A percentile compares a stretch with the other conserved stretches of the same genome.
Conservation (phyloP, 352 stramenopile genomes). For the Phytophthora europaea region DNA sequence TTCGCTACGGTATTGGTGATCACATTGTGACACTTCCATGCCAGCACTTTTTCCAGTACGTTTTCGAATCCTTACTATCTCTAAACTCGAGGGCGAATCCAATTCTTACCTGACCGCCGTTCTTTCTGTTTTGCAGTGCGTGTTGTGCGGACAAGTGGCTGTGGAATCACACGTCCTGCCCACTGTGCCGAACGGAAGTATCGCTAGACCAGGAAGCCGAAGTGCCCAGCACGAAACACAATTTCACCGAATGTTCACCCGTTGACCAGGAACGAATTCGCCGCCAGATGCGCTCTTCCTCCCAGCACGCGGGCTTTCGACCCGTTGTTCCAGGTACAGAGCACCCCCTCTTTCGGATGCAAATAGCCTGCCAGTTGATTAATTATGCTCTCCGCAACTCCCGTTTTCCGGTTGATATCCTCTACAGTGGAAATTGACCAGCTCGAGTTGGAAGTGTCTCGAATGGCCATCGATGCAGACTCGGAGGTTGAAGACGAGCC, state of each 20-base stretch:
- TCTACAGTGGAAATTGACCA: conserved; percentile 45
- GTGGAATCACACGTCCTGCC: conserved; percentile 89
- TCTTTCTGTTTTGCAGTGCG: conserved; percentile 47
- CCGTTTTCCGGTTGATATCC: background rate
- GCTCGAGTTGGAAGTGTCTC: conserved; percentile 40
- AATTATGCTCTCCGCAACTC: background rate
- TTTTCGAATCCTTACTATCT: conserved; percentile 10
- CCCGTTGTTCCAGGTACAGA: conserved; percentile 73
- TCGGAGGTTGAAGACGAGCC: conserved; percentile 42
- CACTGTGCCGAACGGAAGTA: conserved; percentile 84
- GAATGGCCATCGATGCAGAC: conserved; percentile 46
- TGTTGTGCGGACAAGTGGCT: conserved; percentile 89
- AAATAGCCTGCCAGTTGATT: background rate
- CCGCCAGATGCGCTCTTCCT: conserved; percentile 78
- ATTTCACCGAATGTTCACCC: conserved; percentile 81
- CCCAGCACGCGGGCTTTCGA: conserved; percentile 72
- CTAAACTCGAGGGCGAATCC: background rate
- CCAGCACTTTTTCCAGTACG: conserved; percentile 91
- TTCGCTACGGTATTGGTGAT: conserved; percentile 85
- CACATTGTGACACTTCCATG: conserved; percentile 87
- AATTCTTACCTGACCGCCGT: conserved; percentile 11
- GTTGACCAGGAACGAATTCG: conserved; percentile 78
- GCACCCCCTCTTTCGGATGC: background rate
- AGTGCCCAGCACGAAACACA: conserved; percentile 61
- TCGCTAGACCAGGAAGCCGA: conserved; percentile 60